Evolutionary conservation across 2,329 filamentous ascomycete species (phyloP), one percentile per base, ranked within the genome.

Genomic region (Penicillium sp.): DNA sequence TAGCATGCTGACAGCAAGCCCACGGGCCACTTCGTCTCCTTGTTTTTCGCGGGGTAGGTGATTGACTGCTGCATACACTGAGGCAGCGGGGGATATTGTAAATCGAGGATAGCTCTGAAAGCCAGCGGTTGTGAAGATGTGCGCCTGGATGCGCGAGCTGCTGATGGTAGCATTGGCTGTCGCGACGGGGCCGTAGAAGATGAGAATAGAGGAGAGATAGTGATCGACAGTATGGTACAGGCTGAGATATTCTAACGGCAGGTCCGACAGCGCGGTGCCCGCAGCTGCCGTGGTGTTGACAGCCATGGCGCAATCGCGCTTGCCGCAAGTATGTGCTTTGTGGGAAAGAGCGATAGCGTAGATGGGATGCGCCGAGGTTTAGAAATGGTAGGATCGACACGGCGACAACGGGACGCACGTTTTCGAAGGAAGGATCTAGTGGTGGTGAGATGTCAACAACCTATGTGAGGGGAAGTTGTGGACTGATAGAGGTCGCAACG

Each of bases 101-200:
- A 98, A 82, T 61, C 91, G 88, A 50, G 87, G 84, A 66, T 91
- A 98, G 58, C 86, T 91, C 64, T 88, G 86, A 59, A 94, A 85
- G 56, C 93, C 93, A 55, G 89, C 90, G 2, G 89, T 83, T 51
- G 87, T 87, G 72, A 94, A 88, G 69, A 98, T 81, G 70, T 97
- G 93, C 55, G 93, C 81, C 74, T 97, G 91, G 58, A 97, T 90
- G 69, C 93, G 86, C 53, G 91, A 96, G 71, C 86, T 91, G 71
- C 89, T 94, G 62, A 84, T 82, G 40, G 83, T 88, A 56, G 86
- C 86, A 71, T 95, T 94, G 61, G 87, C 84, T 35, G 89, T 94
- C 24, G 90, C 89, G 38, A 91, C 91, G 13, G 89, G 82, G 11
- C 91, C 91, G 69, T 96, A 88, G 77, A 97, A 96, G 68, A 96